These are phyloP conservation scores for Paraphysoderma sedebokerense DNA, from an alignment of 371 early-diverging fungal species.

Conservation along the genomic window DNA sequence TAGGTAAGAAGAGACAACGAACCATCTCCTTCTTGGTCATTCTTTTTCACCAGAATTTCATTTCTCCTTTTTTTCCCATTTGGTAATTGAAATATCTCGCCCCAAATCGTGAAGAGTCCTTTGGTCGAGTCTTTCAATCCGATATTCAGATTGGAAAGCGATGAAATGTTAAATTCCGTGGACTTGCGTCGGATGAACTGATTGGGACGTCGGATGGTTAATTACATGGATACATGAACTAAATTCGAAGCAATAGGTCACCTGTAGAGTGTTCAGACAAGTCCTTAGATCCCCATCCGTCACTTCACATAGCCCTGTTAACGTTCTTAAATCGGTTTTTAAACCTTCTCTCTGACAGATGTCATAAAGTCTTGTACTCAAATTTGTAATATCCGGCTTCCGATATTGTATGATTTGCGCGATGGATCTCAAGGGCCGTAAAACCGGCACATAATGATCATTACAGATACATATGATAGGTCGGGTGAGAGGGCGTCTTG, in stretches of 20 bases:
- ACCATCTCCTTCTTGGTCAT: too few species aligned
- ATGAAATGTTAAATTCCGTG: conserved; percentile 3
- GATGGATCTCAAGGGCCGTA: conserved; percentile 62
- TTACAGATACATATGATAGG: conserved; percentile 98
- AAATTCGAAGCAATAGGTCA: conserved; percentile 11
- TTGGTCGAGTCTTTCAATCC: conserved; percentile 20
- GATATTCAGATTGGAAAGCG: conserved; percentile 2
- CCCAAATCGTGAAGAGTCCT: conserved; percentile 28
- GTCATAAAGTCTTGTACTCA: conserved; percentile 55
- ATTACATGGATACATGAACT: not conserved
- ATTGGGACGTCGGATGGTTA: not conserved
- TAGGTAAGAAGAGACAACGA: too few species aligned
- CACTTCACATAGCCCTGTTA: conserved; percentile 52
- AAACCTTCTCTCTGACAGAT: conserved; percentile 69
- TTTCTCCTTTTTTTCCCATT: not conserved
- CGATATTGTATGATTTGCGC: conserved; percentile 53
- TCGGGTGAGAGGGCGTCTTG: conserved; percentile 41
- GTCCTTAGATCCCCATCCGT: conserved; percentile 73
- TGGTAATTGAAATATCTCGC: not conserved
- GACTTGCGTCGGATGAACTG: conserved; percentile 25
- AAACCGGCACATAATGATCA: conserved; percentile 73
- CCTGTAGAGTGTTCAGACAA: conserved; percentile 78
- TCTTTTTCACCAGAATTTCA: not conserved
- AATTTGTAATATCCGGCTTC: conserved; percentile 34
- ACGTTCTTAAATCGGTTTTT: conserved; percentile 47